Base-by-base conservation (phyloP, 2,329 filamentous ascomycete species). In the Monilinia fructigena region DNA sequence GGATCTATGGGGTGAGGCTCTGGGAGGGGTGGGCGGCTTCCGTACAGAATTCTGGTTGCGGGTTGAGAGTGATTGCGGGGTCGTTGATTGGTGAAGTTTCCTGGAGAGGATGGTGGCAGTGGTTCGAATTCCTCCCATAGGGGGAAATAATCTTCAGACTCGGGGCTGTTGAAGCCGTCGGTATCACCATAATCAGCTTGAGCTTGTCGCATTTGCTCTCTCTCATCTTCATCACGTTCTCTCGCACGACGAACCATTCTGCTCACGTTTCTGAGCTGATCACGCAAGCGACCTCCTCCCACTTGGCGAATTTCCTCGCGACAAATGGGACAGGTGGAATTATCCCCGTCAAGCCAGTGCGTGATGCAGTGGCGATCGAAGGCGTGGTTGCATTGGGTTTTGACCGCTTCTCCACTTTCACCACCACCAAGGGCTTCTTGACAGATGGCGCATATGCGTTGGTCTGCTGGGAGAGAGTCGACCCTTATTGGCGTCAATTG, bases 201-300 rank as follows among this genome's bases (percentile, higher is more conserved):
- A 11, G 56, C 56, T 23, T 60, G 56, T 35, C 11, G 20, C 56
- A 50, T 59, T 12, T 59, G 45, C 48, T 60, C 56, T 35, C 56
- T 35, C 7, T 59, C 56, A 3, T 59, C 56, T 1, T 10, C 28
- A 5, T 12, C 42, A 48, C 42, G 45, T 35, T 48, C 42, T 48
- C 56, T 48, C 5, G 45, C 28, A 3, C 11, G 42, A 23, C 26
- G 28, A 10, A 14, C 1, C 11, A 2, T 14, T 11, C 7, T 47
- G 14, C 5, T 18, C 26, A 59, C 16, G 26, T n/a, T 7, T 38
- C 56, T 35, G 14, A 60, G 1, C 1, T 28, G 20, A 38, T 60
- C 56, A 35, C 20, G n/a, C 16, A 55, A 16, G 14, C 56, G 20
- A 35, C 42, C 14, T 38, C 28, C 42, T 47, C 28, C 56, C 2